Evolutionary conservation across 192 early-diverging fungal genomes (phyloP).

Genomic region (Gamsiella multidivaricata): DNA sequence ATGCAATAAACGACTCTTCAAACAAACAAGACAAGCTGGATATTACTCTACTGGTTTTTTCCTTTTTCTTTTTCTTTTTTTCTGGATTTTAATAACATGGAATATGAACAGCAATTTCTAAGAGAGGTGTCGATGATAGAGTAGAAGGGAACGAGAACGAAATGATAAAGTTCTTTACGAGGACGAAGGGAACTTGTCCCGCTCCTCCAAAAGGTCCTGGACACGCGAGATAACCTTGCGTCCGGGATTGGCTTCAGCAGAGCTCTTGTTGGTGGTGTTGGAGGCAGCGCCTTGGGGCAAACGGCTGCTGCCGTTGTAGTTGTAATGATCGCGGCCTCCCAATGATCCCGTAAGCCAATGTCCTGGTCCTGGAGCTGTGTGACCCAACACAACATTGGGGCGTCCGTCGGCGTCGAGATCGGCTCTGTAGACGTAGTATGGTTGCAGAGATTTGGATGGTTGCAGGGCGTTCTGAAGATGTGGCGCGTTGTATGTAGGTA

Average conservation of each 20-base stretch:
- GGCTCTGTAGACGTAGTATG: constrained; percentile 74
- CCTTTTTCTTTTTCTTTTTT: background rate
- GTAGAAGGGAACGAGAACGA: background rate
- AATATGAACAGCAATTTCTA: background rate
- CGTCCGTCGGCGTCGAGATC: constrained; percentile 60
- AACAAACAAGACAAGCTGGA: too few relatives aligned
- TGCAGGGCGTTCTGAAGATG: constrained; percentile 51
- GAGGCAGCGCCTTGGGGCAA: constrained; percentile 17
- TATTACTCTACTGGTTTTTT: too few relatives aligned
- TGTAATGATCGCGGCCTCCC: background rate
- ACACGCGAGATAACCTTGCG: constrained; percentile 41
- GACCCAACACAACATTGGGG: constrained; percentile 54
- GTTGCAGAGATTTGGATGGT: constrained; percentile 59
- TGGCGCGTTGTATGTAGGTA: constrained; percentile 54
- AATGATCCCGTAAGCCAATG: constrained; percentile 17
- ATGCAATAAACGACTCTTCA: constrained; percentile 11
- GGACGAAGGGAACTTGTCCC: constrained; percentile 31
- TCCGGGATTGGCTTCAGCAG: background rate
- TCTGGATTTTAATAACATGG: constrained; percentile 1
- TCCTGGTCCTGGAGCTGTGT: constrained; percentile 8
- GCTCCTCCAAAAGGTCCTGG: constrained; percentile 26
- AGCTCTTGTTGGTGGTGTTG: background rate
- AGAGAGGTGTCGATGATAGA: background rate
- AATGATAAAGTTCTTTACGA: constrained; percentile 1
- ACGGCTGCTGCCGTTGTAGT: constrained; percentile 15